Evolutionary conservation across 2,329 filamentous ascomycete species (phyloP).

Genomic region (Diplodia corticola): DNA sequence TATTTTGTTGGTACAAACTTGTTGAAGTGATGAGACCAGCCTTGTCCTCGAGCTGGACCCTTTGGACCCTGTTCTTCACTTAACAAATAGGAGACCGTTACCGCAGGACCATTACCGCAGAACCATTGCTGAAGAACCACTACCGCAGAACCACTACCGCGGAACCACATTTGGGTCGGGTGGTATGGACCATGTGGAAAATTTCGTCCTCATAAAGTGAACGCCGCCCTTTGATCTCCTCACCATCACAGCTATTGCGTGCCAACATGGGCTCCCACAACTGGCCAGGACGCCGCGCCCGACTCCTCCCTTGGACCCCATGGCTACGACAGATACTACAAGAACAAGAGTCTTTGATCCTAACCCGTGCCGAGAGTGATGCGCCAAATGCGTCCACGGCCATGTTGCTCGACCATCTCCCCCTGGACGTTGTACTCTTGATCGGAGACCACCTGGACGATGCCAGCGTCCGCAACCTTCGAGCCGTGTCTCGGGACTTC

Average conservation of each 20-base stretch:
- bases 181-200: too few species aligned
- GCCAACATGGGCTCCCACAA: background rate
- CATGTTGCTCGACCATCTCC: background rate
- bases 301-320: background rate
- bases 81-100: too few species aligned
- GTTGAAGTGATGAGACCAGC: too few species aligned
- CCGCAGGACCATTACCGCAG: too few species aligned
- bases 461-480: background rate
- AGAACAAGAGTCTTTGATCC: too few species aligned
- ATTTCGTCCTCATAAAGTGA: background rate
- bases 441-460: background rate
- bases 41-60: background rate
- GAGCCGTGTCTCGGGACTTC: background rate
- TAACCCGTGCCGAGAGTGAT: background rate
- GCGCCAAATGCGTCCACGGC: background rate
- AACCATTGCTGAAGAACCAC: too few species aligned
- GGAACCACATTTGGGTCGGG: too few species aligned
- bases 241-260: background rate
- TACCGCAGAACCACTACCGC: too few species aligned
- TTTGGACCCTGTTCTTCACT: background rate
- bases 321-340: too few species aligned
- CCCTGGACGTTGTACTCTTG: background rate
- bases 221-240: background rate
- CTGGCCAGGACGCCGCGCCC: background rate
- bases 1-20: background rate